Evolutionary conservation across 768 basidiomycete genomes (phyloP), one percentile per base, ranked within the genome.

Genomic region (Filobasidium floriforme): DNA sequence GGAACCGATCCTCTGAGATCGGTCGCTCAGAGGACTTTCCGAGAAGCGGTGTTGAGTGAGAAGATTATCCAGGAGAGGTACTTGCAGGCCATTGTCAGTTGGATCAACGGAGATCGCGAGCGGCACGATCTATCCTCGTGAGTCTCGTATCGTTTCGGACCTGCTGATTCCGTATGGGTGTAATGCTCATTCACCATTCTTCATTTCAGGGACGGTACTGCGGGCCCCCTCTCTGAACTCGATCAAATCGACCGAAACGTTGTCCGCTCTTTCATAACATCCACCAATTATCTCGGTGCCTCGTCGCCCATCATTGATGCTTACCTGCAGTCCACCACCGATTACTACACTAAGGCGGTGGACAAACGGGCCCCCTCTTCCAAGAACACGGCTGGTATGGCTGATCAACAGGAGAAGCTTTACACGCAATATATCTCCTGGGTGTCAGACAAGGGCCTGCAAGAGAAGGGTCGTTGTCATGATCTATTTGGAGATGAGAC

Each of bases 371-470:
- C 37, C 6, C 37, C 40, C 14, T 3, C 6, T n/a, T 22, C 22
- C 28, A 60, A 7, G 37, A 7, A 28, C 10, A 28, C n/a, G n/a
- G n/a, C 52, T 22, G 51, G 37, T 14, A 37, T 37, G 19, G 26
- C 26, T 19, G 51, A 3, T 46, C 60, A 63, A 22, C 73, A 76
- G 52, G 73, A 75, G 52, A 46, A 67, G 41, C 72, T 72, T 46
- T 46, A 73, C 24, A 71, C 69, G 1, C 41, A 43, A 28, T 49
- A 37, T 37, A n/a, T 66, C 7, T 66, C 61, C 60, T 49, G 61
- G 41, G 46, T 60, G 22, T 40, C 44, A 18, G 19, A 15, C 7
- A 41, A 32, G 46, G 49, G 41, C 28, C 32, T 40, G 32, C 32
- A 37, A 37, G 32, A 10, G 65, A 59, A 37, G 32, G 32, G 32